Evolutionary conservation across 768 basidiomycete species (phyloP).

Genomic region (Calocera viscosa): DNA sequence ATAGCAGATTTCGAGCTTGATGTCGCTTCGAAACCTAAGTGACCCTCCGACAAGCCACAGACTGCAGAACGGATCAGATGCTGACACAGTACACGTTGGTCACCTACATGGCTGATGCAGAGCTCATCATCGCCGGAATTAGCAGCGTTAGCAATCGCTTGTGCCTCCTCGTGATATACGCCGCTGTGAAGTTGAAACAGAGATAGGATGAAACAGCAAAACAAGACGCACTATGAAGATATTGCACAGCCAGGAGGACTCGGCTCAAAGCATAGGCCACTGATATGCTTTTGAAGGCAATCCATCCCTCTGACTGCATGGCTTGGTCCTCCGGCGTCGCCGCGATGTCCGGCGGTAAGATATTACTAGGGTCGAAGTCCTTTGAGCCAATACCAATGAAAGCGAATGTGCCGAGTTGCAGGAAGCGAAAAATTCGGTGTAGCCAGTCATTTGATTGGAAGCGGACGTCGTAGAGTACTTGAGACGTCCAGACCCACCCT

Average conservation of each 20-base stretch:
- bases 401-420: conserved; percentile 7
- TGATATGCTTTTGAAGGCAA: neutral
- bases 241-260: neutral
- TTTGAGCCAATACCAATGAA: neutral
- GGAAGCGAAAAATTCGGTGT: conserved; percentile 8
- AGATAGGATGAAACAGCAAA: neutral
- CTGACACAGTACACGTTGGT: neutral
- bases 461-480: conserved; percentile 10
- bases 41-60: too few relatives aligned
- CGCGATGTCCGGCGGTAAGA: neutral
- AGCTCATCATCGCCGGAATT: too few relatives aligned
- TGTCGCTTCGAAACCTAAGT: too few relatives aligned
- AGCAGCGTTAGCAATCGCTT: neutral
- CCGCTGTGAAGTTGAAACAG: too few relatives aligned
- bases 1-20: too few relatives aligned
- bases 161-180: neutral
- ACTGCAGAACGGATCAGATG: too few relatives aligned
- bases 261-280: neutral
- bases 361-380: conserved; percentile 5
- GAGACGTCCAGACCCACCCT: conserved; percentile 12
- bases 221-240: neutral
- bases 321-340: neutral
- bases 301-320: neutral
- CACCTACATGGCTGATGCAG: too few relatives aligned
- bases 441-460: conserved; percentile 11